Evolutionary conservation across 2,329 filamentous ascomycete genomes (phyloP).

Genomic region (Neonectria sp.): DNA sequence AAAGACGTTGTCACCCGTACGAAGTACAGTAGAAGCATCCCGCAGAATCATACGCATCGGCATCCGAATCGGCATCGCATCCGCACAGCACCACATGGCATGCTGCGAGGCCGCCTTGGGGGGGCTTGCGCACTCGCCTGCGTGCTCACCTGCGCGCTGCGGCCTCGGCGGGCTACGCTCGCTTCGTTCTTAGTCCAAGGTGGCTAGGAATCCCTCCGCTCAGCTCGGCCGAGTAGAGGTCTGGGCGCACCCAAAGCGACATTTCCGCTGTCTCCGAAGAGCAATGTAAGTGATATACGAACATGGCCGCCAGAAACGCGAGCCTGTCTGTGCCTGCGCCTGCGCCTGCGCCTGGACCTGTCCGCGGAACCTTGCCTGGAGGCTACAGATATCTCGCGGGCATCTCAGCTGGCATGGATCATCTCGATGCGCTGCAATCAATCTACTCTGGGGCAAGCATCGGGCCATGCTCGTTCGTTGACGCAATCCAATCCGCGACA

Average conservation of each 20-base stretch:
- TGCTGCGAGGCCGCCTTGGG: neutral
- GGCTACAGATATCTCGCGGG: neutral
- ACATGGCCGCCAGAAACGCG: neutral
- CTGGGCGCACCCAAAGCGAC: neutral
- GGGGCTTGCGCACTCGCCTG: conserved; percentile 11
- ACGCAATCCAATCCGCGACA: conserved; percentile 20
- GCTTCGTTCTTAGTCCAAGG: conserved; percentile 1
- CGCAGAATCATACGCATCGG: neutral
- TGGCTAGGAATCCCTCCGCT: conserved; percentile 11
- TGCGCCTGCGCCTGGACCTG: too few species aligned
- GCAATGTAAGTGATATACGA: conserved; percentile 16
- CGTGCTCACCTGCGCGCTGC: conserved; percentile 12
- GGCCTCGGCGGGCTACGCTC: conserved; percentile 11
- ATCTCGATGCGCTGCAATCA: conserved; percentile 7
- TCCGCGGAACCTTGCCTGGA: conserved; percentile 1
- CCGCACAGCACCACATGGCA: conserved; percentile 15
- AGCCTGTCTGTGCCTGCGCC: too few species aligned
- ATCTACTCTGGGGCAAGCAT: conserved; percentile 7
- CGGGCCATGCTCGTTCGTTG: conserved; percentile 20
- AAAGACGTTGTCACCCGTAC: neutral
- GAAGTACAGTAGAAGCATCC: neutral
- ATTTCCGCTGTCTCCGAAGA: conserved; percentile 4
- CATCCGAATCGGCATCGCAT: conserved; percentile 23
- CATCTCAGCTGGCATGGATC: conserved; percentile 10
- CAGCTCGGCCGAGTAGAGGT: conserved; percentile 16